Evolutionary conservation across 176 grass and related monocot genomes (phyloP).

Genomic region (Lolium multiflorum): DNA sequence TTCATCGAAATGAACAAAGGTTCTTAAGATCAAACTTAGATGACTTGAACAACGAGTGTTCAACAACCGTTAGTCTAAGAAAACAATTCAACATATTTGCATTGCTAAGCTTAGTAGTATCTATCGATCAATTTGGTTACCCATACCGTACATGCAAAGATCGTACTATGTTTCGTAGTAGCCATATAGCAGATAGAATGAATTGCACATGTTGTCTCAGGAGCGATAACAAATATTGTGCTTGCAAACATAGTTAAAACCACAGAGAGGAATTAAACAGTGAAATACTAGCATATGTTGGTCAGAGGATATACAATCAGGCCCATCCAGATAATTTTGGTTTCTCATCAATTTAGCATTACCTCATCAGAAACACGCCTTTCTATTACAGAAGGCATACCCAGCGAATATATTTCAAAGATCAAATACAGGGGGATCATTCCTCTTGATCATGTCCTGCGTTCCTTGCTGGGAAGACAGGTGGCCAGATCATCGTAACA

Average conservation of each 20-base stretch:
- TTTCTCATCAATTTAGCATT: not conserved
- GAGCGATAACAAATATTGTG: not conserved
- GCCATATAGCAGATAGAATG: not conserved
- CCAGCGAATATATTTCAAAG: no score
- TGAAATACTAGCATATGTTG: not conserved
- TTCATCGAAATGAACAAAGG: not conserved
- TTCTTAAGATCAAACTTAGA: not conserved
- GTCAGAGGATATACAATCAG: not conserved
- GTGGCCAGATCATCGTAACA: no score
- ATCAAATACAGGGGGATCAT: no score
- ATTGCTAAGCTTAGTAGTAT: not conserved
- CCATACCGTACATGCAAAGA: not conserved
- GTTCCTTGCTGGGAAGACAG: no score
- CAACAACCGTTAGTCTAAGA: not conserved
- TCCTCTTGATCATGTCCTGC: no score
- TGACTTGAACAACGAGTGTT: not conserved
- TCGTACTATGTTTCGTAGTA: not conserved
- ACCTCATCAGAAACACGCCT: not conserved
- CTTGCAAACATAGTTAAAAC: no score
- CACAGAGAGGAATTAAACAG: not conserved
- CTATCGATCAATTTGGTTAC: not conserved
- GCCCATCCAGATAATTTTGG: not conserved
- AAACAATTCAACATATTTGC: not conserved
- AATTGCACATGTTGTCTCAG: not conserved
- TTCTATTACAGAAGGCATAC: no score